Conservation (phyloP, 805 yeast genomes). For the Kazachstania psychrophila region DNA sequence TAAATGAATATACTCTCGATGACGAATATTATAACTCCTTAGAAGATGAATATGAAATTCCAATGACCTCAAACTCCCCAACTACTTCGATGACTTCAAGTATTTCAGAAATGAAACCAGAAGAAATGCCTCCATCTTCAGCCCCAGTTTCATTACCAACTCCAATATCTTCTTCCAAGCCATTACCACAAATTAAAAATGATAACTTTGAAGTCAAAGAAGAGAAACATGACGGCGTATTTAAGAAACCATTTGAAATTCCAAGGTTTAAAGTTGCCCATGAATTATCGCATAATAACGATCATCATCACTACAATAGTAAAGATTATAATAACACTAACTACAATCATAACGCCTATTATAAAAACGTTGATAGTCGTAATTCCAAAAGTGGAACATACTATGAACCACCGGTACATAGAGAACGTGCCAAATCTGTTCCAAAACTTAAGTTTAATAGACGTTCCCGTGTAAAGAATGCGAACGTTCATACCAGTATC, state of each 20-base stretch:
- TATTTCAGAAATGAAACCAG: neutral
- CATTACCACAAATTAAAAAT: constrained; percentile 13
- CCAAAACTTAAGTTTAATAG: constrained; percentile 26
- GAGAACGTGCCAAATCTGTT: constrained; percentile 23
- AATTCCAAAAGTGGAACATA: neutral
- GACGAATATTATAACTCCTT: constrained; percentile 48
- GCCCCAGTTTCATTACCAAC: constrained; percentile 28
- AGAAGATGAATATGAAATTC: constrained; percentile 33
- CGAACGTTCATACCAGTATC: too few species aligned
- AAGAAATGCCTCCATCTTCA: constrained; percentile 25
- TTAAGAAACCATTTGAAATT: constrained; percentile 8
- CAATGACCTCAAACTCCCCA: constrained; percentile 7
- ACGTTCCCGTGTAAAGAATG: constrained; percentile 17
- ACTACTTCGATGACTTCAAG: constrained; percentile 3
- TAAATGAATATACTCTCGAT: constrained; percentile 72
- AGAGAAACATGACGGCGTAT: neutral
- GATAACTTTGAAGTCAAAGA: constrained; percentile 2
- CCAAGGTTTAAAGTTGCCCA: constrained; percentile 7
- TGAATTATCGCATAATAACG: neutral
- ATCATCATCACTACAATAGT: neutral
- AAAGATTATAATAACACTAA: neutral
- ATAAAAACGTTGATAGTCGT: neutral
- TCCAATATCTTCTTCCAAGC: constrained; percentile 18
- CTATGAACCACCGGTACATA: neutral
- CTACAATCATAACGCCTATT: neutral